Conservation (phyloP, 1,284 basidiomycete species). For the Grifola frondosa region DNA sequence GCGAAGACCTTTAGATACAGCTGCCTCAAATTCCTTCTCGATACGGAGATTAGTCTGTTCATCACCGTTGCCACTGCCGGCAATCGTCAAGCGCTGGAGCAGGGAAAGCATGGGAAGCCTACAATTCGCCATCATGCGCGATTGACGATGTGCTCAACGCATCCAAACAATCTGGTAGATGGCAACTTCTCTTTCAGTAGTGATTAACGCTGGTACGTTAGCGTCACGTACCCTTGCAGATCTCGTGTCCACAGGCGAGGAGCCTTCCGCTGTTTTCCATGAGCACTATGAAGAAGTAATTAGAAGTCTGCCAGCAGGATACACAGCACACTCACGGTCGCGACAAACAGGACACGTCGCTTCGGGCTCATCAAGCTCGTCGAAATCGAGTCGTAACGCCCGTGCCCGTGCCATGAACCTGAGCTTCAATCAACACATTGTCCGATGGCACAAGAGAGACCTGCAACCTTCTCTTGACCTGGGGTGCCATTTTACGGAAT, state of each 20-base stretch:
- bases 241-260: constrained; percentile 58
- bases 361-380: constrained; percentile 43
- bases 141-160: constrained; percentile 50
- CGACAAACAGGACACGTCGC: constrained; percentile 52
- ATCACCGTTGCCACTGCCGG: constrained; percentile 47
- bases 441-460: background rate
- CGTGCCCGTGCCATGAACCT: constrained; percentile 49
- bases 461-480: constrained; percentile 41
- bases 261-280: constrained; percentile 49
- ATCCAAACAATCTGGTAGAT: constrained; percentile 48
- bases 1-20: constrained; percentile 52
- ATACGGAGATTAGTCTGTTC: constrained; percentile 53
- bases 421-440: background rate
- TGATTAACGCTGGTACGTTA: background rate
- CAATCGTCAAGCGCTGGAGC: background rate
- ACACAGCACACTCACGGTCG: constrained; percentile 42
- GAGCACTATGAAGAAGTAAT: constrained; percentile 37
- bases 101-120: constrained; percentile 20
- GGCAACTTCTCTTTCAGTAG: too few relatives aligned
- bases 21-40: constrained; percentile 57
- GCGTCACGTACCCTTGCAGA: constrained; percentile 51
- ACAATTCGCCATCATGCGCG: constrained; percentile 60
- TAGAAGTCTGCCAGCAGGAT: background rate
- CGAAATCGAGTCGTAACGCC: constrained; percentile 40
- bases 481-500: background rate